Evolutionary conservation across 257 asterid species (phyloP), one percentile per base, ranked within the genome.

Genomic region (Jacaranda mimosifolia): DNA sequence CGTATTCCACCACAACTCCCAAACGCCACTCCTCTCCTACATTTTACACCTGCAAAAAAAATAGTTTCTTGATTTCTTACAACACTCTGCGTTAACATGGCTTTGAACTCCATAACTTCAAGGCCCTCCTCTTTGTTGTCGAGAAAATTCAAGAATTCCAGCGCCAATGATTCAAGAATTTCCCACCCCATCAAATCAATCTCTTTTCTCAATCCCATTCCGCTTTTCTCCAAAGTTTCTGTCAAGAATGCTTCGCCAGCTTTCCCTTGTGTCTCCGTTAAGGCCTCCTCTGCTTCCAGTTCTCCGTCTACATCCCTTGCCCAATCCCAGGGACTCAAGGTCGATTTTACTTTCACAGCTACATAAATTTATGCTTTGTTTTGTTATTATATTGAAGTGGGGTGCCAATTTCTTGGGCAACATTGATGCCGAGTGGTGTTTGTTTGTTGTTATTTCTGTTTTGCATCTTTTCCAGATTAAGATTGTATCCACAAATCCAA

Each of bases 401-500:
- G 63, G 38, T 72, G 45, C 32, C 55, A 7, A 17, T 9, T 66
- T 66, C 55, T 56, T 67, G 43, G 39, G 36, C 68, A 53, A 26
- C 43, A 52, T 71, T 62, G 60, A 38, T 11, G 26, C 6, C 19
- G 21, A 14, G 12, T 68, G 82, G 73, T 17, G 43, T 64, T 57
- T 46, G 3, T 42, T 70, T 70, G 12, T 48, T 76, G 1, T 11
- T 46, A 39, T 39, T 5, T 63, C 0, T 72, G 63, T 53, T 11
- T 4, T n/a, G 0, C 63, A 35, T 36, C 8, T 71, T 69, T 66
- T 8, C 3, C 77, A 92, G 99, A 87, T 95, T 80, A 89, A 84
- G 68, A 87, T 78, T 49, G 83, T 92, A 52, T 92, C 94, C 32
- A 90, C 99, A 10, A 83, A 86, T 85, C 97, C 98, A 58, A 82